phyloP scores from a whole-genome alignment of 2,329 filamentous ascomycete species.

The Arthroderma sp. region DNA sequence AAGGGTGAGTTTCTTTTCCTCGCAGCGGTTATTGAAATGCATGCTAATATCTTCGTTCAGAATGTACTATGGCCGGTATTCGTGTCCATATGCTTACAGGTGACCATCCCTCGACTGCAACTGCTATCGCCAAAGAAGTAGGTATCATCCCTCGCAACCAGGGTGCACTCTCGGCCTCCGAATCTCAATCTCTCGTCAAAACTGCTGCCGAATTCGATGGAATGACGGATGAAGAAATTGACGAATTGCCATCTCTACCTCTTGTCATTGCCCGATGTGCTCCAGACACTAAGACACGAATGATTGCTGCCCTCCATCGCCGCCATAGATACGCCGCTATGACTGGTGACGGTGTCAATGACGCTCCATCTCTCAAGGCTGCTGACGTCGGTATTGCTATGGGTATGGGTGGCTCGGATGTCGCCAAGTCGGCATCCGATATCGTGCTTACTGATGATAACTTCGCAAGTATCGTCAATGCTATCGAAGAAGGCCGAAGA shows the following conservation, averaged over 20 bases:
- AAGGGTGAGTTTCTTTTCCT: conserved; percentile 16
- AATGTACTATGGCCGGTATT: conserved; percentile 42
- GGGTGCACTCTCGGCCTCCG: conserved; percentile 31
- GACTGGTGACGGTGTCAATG: conserved; percentile 82
- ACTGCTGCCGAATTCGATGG: conserved; percentile 44
- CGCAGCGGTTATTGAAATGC: neutral
- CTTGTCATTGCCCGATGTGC: conserved; percentile 74
- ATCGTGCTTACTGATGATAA: conserved; percentile 59
- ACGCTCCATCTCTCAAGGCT: conserved; percentile 65
- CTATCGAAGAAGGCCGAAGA: conserved; percentile 67
- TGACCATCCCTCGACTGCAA: conserved; percentile 44
- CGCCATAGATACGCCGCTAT: conserved; percentile 67
- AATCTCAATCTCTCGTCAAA: conserved; percentile 39
- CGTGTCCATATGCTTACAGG: conserved; percentile 46
- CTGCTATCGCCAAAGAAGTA: conserved; percentile 45
- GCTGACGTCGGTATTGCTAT: conserved; percentile 83
- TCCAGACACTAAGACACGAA: conserved; percentile 74
- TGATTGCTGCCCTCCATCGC: conserved; percentile 78
- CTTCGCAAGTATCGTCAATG: conserved; percentile 73
- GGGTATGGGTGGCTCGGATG: conserved; percentile 71
- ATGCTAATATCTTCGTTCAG: conserved; percentile 9
- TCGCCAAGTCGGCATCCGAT: conserved; percentile 66
- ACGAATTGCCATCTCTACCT: conserved; percentile 59
- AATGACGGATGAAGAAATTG: conserved; percentile 40
- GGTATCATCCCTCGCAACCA: conserved; percentile 40